These are phyloP conservation scores for Vinca minor DNA, from an alignment of 257 asterid genomes.

Conservation along the genomic window DNA sequence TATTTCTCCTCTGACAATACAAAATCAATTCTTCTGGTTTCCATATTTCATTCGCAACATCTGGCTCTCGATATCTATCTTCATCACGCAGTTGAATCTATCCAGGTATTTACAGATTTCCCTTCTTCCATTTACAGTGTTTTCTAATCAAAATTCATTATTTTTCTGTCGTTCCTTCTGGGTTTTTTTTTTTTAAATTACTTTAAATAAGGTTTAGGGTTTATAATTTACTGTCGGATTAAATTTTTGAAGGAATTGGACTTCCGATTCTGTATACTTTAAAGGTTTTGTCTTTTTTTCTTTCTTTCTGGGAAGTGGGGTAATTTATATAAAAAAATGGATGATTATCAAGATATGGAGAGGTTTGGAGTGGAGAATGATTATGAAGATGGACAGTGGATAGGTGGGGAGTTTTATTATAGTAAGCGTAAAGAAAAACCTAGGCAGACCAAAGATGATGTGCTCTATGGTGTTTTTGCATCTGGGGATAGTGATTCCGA, in stretches of 20 bases:
- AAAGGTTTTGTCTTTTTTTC: background rate
- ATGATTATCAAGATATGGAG: conserved; percentile 76
- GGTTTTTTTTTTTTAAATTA: background rate
- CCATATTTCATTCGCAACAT: no score
- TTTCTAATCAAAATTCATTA: no score
- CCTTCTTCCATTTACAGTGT: no score
- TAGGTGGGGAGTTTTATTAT: conserved; percentile 53
- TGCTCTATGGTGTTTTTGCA: conserved; percentile 75
- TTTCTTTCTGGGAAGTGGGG: no score
- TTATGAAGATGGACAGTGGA: conserved; percentile 69
- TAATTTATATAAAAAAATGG: conserved; percentile 29
- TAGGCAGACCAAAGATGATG: conserved; percentile 64
- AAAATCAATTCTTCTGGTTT: no score
- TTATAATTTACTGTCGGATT: background rate
- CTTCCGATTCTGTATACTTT: background rate
- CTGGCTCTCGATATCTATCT: no score
- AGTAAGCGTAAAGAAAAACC: conserved; percentile 48
- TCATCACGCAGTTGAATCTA: no score
- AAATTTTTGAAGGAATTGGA: background rate
- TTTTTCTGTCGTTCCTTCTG: no score
- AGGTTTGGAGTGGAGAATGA: conserved; percentile 74
- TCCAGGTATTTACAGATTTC: no score
- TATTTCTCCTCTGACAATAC: no score
- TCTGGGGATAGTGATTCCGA: conserved; percentile 68
- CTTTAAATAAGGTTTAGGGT: background rate